phyloP scores from a whole-genome alignment of 2,329 filamentous ascomycete genomes.

The Colletotrichum liriopes region DNA sequence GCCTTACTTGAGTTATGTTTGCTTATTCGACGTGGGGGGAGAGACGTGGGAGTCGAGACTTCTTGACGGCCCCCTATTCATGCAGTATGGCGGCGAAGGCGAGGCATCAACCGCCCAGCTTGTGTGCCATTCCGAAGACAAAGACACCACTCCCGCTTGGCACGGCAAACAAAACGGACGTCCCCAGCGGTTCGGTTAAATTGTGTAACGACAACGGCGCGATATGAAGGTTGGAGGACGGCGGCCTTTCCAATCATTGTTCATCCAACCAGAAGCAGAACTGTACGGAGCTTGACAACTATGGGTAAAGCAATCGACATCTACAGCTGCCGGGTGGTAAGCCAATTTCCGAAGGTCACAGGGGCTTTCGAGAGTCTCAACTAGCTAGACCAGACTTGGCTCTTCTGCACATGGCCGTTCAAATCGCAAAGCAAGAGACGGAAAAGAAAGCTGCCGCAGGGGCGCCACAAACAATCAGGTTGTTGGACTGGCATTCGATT shows the following conservation, averaged over 20 bases:
- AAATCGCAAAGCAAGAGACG: not conserved
- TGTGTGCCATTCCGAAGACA: not conserved
- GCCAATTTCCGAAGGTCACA: not conserved
- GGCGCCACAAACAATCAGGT: not conserved
- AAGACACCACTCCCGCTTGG: not conserved
- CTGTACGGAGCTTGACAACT: not conserved
- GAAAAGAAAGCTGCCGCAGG: constrained; percentile 11
- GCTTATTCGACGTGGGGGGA: constrained; percentile 26
- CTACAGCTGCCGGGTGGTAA: no score
- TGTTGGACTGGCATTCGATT: not conserved
- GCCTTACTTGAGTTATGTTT: constrained; percentile 15
- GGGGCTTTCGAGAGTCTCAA: not conserved
- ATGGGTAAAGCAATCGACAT: not conserved
- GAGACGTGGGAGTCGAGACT: constrained; percentile 4
- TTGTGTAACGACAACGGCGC: not conserved
- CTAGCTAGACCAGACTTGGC: not conserved
- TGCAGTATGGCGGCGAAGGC: constrained; percentile 23
- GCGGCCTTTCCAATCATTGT: not conserved
- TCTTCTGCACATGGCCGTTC: not conserved
- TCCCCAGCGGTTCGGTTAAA: not conserved
- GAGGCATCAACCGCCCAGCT: constrained; percentile 10
- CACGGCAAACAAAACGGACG: not conserved
- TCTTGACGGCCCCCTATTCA: constrained; percentile 1
- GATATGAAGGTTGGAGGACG: not conserved
- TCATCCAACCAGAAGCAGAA: not conserved